These are phyloP conservation scores for Pestalotiopsis sp. DNA, from an alignment of 2,329 filamentous ascomycete species.

Conservation along the genomic window DNA sequence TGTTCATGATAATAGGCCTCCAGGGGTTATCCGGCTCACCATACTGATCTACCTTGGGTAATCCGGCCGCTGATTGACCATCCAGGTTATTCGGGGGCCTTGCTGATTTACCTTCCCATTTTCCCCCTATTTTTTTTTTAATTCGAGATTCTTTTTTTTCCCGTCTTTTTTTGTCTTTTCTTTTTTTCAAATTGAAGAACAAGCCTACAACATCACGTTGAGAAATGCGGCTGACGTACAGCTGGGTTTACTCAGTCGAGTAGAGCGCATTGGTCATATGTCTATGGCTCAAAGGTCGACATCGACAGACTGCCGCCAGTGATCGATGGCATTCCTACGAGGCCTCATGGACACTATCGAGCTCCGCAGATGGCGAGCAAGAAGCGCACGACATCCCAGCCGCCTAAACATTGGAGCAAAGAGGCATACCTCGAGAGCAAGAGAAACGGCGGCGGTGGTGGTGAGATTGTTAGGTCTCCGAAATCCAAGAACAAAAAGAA, in stretches of 20 bases:
- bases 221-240: too few species aligned
- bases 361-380: background rate
- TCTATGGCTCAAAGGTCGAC: background rate
- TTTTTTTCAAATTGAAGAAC: too few species aligned
- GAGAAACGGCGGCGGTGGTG: background rate
- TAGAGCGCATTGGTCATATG: background rate
- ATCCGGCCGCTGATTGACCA: too few species aligned
- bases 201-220: too few species aligned
- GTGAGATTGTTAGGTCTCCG: background rate
- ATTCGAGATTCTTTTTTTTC: too few species aligned
- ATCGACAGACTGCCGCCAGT: background rate
- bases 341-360: background rate
- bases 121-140: too few species aligned
- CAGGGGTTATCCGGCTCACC: too few species aligned
- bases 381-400: background rate
- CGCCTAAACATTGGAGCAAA: background rate
- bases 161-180: too few species aligned
- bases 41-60: background rate
- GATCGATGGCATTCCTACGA: background rate
- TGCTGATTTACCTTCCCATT: too few species aligned
- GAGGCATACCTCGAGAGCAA: background rate
- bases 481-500: background rate
- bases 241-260: background rate
- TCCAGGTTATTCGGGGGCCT: too few species aligned
- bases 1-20: background rate